A percentile compares a stretch with the other conserved stretches of the same genome.
phyloP scores from a whole-genome alignment of 2,329 filamentous ascomycete genomes.

The Zasmidium angulare region DNA sequence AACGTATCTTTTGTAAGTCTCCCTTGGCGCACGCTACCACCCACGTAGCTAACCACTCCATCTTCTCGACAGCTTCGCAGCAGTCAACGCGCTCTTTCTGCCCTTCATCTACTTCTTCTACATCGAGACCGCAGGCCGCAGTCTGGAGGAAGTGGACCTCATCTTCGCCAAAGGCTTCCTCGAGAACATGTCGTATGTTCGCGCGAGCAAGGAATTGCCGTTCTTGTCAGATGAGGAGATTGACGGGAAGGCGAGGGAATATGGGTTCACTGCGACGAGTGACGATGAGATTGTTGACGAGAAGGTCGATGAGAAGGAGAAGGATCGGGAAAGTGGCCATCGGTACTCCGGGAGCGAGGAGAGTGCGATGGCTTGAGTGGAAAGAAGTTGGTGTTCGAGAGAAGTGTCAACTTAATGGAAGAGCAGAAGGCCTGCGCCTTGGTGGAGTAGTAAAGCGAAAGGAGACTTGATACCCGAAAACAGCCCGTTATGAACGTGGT shows the following conservation, averaged over 20 bases:
- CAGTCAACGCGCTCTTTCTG: slow-evolving; percentile 17
- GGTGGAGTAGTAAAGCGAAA: too few species aligned
- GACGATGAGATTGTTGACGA: slow-evolving; percentile 30
- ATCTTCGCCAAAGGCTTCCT: slow-evolving; percentile 32
- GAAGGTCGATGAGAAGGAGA: slow-evolving; percentile 9
- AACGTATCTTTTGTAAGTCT: slow-evolving; percentile 9
- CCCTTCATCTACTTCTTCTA: slow-evolving; percentile 35
- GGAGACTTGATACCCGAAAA: not conserved
- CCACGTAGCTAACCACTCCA: not conserved
- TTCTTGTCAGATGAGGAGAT: slow-evolving; percentile 34
- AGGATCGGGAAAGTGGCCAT: slow-evolving; percentile 7
- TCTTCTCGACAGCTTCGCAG: slow-evolving; percentile 23
- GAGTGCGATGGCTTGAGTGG: not conserved
- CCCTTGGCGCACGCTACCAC: not conserved
- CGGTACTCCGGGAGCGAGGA: slow-evolving; percentile 3
- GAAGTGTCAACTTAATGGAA: too few species aligned
- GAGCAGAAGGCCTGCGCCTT: too few species aligned
- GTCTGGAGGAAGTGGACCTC: slow-evolving; percentile 37
- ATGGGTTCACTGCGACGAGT: slow-evolving; percentile 31
- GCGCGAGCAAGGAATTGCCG: slow-evolving; percentile 37
- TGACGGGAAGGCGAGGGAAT: slow-evolving; percentile 33
- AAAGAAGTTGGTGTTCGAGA: too few species aligned
- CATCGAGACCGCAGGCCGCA: slow-evolving; percentile 33
- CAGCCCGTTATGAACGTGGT: too few species aligned
- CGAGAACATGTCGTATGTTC: slow-evolving; percentile 38